Percentiles rank a stretch among this genome's conserved stretches.
Conservation (phyloP, 768 basidiomycete species). For the Phaeotremella skinneri region DNA sequence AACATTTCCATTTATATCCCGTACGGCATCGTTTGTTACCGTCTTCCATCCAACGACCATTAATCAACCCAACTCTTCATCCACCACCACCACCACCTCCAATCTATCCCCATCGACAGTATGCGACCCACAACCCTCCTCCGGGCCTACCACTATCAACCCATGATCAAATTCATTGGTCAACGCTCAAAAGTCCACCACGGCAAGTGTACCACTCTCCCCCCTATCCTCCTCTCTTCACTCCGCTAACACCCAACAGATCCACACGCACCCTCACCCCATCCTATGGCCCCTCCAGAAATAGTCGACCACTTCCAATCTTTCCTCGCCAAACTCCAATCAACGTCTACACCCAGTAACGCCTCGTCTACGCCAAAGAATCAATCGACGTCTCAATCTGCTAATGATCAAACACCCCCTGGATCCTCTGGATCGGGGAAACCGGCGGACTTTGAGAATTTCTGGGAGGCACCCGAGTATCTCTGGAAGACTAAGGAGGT, state of each 20-base stretch:
- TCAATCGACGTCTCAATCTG: conserved; percentile 22
- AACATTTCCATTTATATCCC: background rate
- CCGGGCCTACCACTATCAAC: conserved; percentile 37
- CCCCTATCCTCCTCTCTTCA: background rate
- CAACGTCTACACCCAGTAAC: conserved; percentile 22
- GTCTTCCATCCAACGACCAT: conserved; percentile 4
- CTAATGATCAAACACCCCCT: conserved; percentile 13
- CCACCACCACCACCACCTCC: conserved; percentile 25
- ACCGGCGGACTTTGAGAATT: conserved; percentile 48
- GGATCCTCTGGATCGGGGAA: conserved; percentile 13
- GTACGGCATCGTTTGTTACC: no score
- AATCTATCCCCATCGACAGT: conserved; percentile 6
- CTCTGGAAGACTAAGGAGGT: conserved; percentile 45
- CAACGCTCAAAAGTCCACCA: conserved; percentile 27
- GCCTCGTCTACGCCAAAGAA: conserved; percentile 41
- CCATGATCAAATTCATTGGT: conserved; percentile 51
- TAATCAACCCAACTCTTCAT: background rate
- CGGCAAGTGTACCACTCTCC: conserved; percentile 6
- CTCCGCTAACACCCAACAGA: conserved; percentile 19
- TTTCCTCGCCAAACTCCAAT: conserved; percentile 50
- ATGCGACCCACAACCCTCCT: conserved; percentile 19
- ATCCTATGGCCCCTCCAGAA: conserved; percentile 48
- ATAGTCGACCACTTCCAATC: conserved; percentile 45
- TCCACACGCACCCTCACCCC: conserved; percentile 48
- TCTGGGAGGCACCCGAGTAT: conserved; percentile 49